A percentile compares a stretch with the other conserved stretches of the same genome.
Evolutionary conservation across 345 rosid genomes (phyloP).

Genomic region (Salix dunnii): DNA sequence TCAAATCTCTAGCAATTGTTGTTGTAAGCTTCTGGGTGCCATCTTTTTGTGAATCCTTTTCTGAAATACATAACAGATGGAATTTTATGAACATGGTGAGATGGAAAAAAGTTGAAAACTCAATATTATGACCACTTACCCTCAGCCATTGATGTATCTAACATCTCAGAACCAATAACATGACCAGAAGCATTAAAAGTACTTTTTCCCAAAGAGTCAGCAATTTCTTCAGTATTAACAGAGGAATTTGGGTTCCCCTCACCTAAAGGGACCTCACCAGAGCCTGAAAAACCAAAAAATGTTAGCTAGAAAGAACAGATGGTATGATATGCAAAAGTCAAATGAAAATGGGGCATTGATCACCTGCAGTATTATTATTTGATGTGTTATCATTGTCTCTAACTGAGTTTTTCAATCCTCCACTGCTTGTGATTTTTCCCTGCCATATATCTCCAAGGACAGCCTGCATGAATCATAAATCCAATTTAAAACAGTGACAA

Average conservation of each 20-base stretch:
- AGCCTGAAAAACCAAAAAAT: slow-evolving; percentile 6
- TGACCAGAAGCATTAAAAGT: not conserved
- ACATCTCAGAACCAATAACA: slow-evolving; percentile 18
- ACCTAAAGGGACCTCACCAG: slow-evolving; percentile 3
- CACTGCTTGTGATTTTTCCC: slow-evolving; percentile 22
- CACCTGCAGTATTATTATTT: slow-evolving; percentile 20
- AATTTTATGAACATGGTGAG: not conserved
- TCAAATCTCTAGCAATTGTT: not conserved
- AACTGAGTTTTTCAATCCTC: not conserved
- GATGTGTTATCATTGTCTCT: not conserved
- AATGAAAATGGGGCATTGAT: not conserved
- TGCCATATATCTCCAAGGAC: slow-evolving; percentile 20
- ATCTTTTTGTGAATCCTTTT: slow-evolving; percentile 17
- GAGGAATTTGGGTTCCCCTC: slow-evolving; percentile 1
- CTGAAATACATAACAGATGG: slow-evolving; percentile 19
- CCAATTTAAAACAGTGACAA: not conserved
- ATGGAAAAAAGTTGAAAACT: not conserved
- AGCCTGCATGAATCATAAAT: slow-evolving; percentile 3
- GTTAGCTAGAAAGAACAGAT: not conserved
- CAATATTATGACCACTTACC: slow-evolving; percentile 17
- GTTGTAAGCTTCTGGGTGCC: slow-evolving; percentile 12
- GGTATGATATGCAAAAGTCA: not conserved
- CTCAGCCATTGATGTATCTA: slow-evolving; percentile 10
- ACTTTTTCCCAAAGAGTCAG: not conserved
- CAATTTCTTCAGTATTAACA: slow-evolving; percentile 9